Evolutionary conservation across 2,329 filamentous ascomycete genomes (phyloP).

Genomic region (Plectosphaerella cucumerina): DNA sequence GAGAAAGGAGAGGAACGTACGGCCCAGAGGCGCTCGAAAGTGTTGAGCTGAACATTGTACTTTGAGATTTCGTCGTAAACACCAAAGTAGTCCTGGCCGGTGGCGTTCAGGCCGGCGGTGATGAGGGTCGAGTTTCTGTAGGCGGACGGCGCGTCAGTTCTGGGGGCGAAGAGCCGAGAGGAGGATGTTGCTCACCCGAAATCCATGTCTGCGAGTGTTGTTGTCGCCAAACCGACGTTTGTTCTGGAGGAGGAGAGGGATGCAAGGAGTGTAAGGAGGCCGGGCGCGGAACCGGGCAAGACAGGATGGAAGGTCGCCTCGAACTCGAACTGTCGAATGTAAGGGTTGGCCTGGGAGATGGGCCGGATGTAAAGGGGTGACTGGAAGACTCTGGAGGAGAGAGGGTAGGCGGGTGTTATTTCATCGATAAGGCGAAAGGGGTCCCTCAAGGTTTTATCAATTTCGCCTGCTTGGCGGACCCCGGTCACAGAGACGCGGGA

Average conservation of each 20-base stretch:
- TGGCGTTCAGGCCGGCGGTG: slow-evolving; percentile 39
- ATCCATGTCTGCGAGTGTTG: slow-evolving; percentile 23
- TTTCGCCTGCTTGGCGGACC: slow-evolving; percentile 11
- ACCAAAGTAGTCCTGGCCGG: slow-evolving; percentile 44
- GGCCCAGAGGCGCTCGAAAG: slow-evolving; percentile 85
- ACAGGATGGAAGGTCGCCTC: not conserved
- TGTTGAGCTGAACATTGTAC: slow-evolving; percentile 81
- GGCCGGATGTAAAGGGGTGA: slow-evolving; percentile 4
- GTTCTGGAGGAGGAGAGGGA: slow-evolving; percentile 4
- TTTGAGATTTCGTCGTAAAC: slow-evolving; percentile 62
- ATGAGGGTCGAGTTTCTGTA: slow-evolving; percentile 47
- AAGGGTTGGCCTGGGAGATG: slow-evolving; percentile 7
- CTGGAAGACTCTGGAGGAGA: slow-evolving; percentile 4
- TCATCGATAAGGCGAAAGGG: slow-evolving; percentile 9
- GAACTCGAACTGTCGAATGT: not conserved
- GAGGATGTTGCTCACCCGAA: slow-evolving; percentile 15
- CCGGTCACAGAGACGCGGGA: not conserved
- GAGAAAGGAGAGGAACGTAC: slow-evolving; percentile 41
- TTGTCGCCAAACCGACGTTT: not conserved
- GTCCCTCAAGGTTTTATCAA: slow-evolving; percentile 16
- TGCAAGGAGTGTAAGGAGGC: slow-evolving; percentile 3
- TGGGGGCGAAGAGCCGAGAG: not conserved
- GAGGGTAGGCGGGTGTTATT: not conserved
- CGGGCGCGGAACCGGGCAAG: not conserved
- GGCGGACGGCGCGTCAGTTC: slow-evolving; percentile 7